Evolutionary conservation across 2,329 filamentous ascomycete genomes (phyloP), one percentile per base, ranked within the genome.

Genomic region (Cytospora piceicola): DNA sequence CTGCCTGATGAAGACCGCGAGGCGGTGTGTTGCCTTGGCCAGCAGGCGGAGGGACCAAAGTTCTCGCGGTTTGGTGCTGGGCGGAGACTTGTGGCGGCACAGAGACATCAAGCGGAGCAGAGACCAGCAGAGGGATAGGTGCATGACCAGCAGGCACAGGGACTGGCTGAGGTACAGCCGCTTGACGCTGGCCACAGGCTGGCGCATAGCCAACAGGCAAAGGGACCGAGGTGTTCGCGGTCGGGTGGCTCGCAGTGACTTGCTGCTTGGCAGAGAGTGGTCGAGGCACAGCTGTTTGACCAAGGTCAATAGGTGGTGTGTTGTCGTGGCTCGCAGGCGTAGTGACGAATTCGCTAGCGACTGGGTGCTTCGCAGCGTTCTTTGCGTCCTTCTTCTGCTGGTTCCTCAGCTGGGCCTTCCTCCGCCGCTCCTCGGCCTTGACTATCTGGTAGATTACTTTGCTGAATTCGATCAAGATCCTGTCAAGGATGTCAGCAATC

Each of bases 401-500:
- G 2, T 32, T 32, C 20, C 46, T 62, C 29, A 29, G 30, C 29
- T 27, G 39, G 42, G 62, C 49, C 46, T 65, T 65, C 22, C 56
- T 64, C 36, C 66, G 63, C n/a, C 49, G 39, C 29, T 67, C 66
- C 42, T 67, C 62, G 27, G 29, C 24, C 52, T 67, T 67, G 46
- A 58, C 64, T 34, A 54, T 32, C 58, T 67, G 65, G 63, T 67
- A 67, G 46, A 67, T 29, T 22, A 67, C 58, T 27, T 39, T 56
- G 12, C 58, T 58, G 36, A 67, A 67, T 2, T 39, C 53, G 29
- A 67, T 29, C 24, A 67, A 46, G 49, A 67, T 57, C 46, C 66
- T 67, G 57, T 20, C 24, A 4, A 17, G 9, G 5, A 24, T 30
- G 54, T 66, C 15, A 66, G 60, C n/a, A 52, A 17, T 2, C 3